Conservation (phyloP, 164 flowering plant genomes). For the Umbellularia californica region DNA sequence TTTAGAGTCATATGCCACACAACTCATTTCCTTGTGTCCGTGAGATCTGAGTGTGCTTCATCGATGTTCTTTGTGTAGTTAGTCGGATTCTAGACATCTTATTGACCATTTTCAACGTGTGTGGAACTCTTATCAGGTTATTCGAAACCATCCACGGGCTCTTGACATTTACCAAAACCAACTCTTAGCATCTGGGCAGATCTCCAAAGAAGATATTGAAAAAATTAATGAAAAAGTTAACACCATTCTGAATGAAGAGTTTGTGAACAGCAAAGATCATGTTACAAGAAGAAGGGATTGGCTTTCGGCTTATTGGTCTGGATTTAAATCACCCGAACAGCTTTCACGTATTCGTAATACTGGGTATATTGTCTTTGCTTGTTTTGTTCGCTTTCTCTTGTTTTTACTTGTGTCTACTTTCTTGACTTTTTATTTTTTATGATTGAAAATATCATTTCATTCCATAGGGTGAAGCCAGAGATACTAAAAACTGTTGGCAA, state of each 20-base stretch:
- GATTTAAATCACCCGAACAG: slow-evolving; percentile 95
- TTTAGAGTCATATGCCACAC: too few relatives aligned
- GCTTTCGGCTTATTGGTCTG: slow-evolving; percentile 96
- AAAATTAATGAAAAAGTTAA: slow-evolving; percentile 61
- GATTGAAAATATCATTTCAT: neutral
- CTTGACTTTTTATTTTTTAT: neutral
- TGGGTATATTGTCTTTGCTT: slow-evolving; percentile 48
- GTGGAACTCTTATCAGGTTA: slow-evolving; percentile 61
- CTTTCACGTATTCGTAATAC: slow-evolving; percentile 89
- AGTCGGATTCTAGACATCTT: neutral
- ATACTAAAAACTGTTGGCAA: slow-evolving; percentile 92
- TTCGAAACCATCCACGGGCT: slow-evolving; percentile 82
- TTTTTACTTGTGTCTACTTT: neutral
- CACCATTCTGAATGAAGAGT: slow-evolving; percentile 84
- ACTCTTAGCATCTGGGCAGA: slow-evolving; percentile 71
- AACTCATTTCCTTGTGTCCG: neutral
- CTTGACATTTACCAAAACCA: slow-evolving; percentile 73
- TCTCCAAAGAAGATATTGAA: slow-evolving; percentile 67
- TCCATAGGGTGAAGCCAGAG: slow-evolving; percentile 85
- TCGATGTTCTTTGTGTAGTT: neutral
- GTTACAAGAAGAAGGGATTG: slow-evolving; percentile 75
- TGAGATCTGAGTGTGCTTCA: neutral
- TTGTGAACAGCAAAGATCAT: slow-evolving; percentile 79
- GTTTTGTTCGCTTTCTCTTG: neutral
- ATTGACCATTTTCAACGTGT: neutral